Percentiles rank a stretch among this genome's conserved stretches.
Evolutionary conservation across 106 monocot species (phyloP).

Genomic region (Dioscorea dumetorum): DNA sequence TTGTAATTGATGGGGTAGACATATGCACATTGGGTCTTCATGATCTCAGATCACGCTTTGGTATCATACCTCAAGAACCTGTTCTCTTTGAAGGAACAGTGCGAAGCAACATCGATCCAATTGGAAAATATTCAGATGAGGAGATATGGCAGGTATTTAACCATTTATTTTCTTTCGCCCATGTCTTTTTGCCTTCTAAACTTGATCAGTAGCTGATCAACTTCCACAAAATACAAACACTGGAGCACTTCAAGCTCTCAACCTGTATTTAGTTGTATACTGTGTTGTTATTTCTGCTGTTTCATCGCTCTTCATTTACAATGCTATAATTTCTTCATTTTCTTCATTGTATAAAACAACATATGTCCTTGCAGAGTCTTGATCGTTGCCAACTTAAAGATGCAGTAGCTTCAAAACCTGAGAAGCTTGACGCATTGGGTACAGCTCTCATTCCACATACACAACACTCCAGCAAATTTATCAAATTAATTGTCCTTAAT

Average conservation of each 20-base stretch:
- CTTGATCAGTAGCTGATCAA: too few relatives aligned
- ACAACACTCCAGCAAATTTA: neutral
- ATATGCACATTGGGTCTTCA: constrained; percentile 65
- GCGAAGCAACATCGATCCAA: constrained; percentile 73
- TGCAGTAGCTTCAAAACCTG: constrained; percentile 49
- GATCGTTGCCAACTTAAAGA: constrained; percentile 73
- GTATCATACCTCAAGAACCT: constrained; percentile 87
- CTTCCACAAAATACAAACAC: too few relatives aligned
- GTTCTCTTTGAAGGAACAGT: constrained; percentile 80
- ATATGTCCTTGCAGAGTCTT: constrained; percentile 25
- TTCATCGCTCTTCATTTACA: neutral
- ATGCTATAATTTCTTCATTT: too few relatives aligned
- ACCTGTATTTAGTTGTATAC: neutral
- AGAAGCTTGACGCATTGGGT: constrained; percentile 67
- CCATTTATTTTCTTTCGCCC: too few relatives aligned
- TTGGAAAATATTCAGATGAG: constrained; percentile 49
- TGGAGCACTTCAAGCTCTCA: too few relatives aligned
- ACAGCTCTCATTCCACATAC: neutral
- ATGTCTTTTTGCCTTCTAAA: too few relatives aligned
- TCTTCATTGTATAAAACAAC: too few relatives aligned
- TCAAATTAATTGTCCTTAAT: neutral
- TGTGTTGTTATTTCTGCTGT: neutral
- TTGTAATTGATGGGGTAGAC: constrained; percentile 62
- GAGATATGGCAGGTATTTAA: constrained; percentile 67
- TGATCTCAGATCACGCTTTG: constrained; percentile 64